A percentile compares a stretch with the other conserved stretches of the same genome.
Evolutionary conservation across 2,329 filamentous ascomycete genomes (phyloP).

Genomic region (Scorias spongiosa): DNA sequence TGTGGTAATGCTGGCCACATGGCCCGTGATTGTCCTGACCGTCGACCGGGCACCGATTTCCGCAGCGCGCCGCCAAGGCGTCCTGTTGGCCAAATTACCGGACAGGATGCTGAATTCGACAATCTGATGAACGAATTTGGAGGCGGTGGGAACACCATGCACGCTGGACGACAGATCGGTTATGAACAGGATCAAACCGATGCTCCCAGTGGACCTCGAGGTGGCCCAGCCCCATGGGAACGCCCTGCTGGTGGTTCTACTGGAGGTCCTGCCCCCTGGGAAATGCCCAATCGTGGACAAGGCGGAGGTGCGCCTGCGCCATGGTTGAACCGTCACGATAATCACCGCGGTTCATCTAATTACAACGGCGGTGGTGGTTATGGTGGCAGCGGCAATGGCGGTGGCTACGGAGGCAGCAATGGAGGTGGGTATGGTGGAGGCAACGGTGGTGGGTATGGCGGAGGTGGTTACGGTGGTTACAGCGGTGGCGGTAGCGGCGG

Average conservation of each 20-base stretch:
- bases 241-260: conserved; percentile 9
- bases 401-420: conserved; percentile 3
- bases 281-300: conserved; percentile 4
- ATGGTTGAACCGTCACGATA: conserved; percentile 17
- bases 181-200: conserved; percentile 56
- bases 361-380: conserved; percentile 7
- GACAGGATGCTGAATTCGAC: conserved; percentile 73
- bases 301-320: conserved; percentile 19
- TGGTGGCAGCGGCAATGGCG: conserved; percentile 10
- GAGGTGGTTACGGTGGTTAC: not conserved
- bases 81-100: conserved; percentile 46
- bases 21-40: conserved; percentile 92
- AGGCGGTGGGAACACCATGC: conserved; percentile 47
- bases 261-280: conserved; percentile 24
- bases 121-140: conserved; percentile 97
- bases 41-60: conserved; percentile 81
- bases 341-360: conserved; percentile 5
- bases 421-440: conserved; percentile 10
- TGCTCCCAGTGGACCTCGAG: conserved; percentile 56
- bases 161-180: conserved; percentile 67
- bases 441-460: not conserved
- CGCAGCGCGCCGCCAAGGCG: conserved; percentile 51
- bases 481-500: conserved; percentile 7
- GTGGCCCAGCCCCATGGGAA: conserved; percentile 32
- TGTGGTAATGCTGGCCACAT: conserved; percentile 97